Percentiles rank a stretch among this genome's conserved stretches.
Evolutionary conservation across 768 basidiomycete species (phyloP).

Genomic region (Mycena chlorophos): DNA sequence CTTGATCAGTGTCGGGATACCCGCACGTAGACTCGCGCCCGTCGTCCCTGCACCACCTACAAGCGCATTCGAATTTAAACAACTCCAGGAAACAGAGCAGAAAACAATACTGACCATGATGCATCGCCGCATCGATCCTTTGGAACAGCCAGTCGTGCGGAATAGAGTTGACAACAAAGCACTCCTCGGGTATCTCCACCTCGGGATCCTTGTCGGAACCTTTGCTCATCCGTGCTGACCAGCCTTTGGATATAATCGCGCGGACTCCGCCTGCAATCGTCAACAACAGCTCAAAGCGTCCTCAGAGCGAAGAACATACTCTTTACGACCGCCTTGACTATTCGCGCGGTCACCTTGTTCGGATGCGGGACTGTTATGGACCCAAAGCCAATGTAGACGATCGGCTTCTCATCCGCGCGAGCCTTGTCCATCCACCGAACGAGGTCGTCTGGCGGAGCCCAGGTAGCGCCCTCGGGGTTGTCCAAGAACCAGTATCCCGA

Average conservation of each 20-base stretch:
- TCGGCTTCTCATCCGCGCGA: constrained; percentile 50
- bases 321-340: constrained; percentile 61
- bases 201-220: constrained; percentile 37
- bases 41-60: constrained; percentile 63
- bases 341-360: constrained; percentile 50
- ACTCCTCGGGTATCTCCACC: constrained; percentile 51
- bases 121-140: constrained; percentile 59
- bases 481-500: constrained; percentile 70
- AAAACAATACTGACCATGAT: constrained; percentile 45
- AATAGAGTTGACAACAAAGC: constrained; percentile 59
- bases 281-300: not conserved
- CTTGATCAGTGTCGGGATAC: constrained; percentile 63
- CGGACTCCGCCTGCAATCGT: constrained; percentile 51
- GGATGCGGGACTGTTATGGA: constrained; percentile 68
- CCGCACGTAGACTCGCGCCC: constrained; percentile 56
- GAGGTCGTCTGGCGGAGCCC: constrained; percentile 53
- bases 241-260: constrained; percentile 68
- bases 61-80: too few relatives aligned
- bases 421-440: constrained; percentile 58
- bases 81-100: too few relatives aligned
- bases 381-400: constrained; percentile 75
- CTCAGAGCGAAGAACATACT: constrained; percentile 37
- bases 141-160: constrained; percentile 71
- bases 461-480: constrained; percentile 53
- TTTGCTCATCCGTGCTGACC: constrained; percentile 58